Conservation (phyloP, 2,329 filamentous ascomycete species). For the Fusarium napiforme region DNA sequence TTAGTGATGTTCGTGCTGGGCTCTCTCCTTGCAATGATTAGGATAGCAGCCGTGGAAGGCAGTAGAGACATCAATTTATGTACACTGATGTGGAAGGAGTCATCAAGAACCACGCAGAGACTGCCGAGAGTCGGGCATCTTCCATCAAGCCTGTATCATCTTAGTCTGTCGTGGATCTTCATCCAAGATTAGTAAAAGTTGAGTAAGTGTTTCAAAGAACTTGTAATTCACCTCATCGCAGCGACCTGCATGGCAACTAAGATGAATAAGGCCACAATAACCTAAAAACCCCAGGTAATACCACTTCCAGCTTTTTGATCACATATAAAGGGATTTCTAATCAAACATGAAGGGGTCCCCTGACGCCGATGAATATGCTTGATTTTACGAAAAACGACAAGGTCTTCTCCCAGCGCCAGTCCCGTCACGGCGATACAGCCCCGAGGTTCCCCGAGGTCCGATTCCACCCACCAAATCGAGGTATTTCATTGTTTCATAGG, state of each 20-base stretch:
- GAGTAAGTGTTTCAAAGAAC: not conserved
- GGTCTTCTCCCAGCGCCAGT: not conserved
- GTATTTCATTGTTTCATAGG: fast-evolving
- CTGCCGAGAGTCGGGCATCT: not conserved
- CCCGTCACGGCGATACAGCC: too few species aligned
- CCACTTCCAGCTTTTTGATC: too few species aligned
- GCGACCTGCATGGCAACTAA: not conserved
- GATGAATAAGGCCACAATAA: not conserved
- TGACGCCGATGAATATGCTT: not conserved
- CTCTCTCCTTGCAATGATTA: too few species aligned
- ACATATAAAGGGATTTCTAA: too few species aligned
- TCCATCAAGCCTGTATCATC: fast-evolving
- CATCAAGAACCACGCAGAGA: fast-evolving
- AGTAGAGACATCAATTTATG: not conserved
- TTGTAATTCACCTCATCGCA: not conserved
- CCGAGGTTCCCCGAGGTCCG: not conserved
- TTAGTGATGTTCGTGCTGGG: too few species aligned
- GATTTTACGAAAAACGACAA: not conserved
- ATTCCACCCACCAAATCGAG: not conserved
- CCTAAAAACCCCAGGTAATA: fast-evolving
- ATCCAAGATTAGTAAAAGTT: fast-evolving
- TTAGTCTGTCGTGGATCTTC: fast-evolving
- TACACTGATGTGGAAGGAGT: not conserved
- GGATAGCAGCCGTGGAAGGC: too few species aligned
- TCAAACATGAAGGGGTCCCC: fast-evolving